Evolutionary conservation across 305 asterid genomes (phyloP), one percentile per base, ranked within the genome.

Genomic region (Solanum hybrid): DNA sequence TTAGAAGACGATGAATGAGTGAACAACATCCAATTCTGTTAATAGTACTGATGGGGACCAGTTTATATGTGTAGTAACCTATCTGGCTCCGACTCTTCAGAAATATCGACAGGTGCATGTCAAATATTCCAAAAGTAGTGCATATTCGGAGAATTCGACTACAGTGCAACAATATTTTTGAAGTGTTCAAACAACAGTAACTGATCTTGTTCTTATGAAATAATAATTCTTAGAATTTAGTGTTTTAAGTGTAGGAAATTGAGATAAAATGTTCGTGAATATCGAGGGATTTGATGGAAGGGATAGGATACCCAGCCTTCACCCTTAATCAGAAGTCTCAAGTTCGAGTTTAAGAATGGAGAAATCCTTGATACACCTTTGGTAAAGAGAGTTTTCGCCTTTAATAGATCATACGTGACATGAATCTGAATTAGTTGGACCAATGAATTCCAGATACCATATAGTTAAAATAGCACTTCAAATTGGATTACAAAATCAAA

Each of bases 321-420:
- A 56, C 69, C 0, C 10, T 56, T 56, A 56, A 56, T 56, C 8
- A 56, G 2, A 56, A 17, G 8, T 17, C 4, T 56, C 8, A 6
- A 51, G 69, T 17, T 56, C 0, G 69, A 56, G 24, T 56, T 51
- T 51, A 7, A 56, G 10, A 56, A 17, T 0, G 10, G 0, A 0
- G 69, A 56, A 56, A 56, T 56, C 69, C 69, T 56, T 17, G 69
- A 17, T 45, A 13, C 60, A 42, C 17, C 19, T 51, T 56, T 56
- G 69, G 0, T 19, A 56, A 19, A 56, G 24, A 17, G 69, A 19
- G 69, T 0, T 56, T 56, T 56, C 69, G 24, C 24, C 69, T 56
- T 19, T 56, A 56, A 56, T 17, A 56, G 69, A 56, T 56, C 69
- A 17, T 56, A 56, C 4, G 19, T 26, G 10, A 29, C 34, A 13